Evolutionary conservation across 768 basidiomycete species (phyloP).

Genomic region (Phylloporus rhodoxanthus): DNA sequence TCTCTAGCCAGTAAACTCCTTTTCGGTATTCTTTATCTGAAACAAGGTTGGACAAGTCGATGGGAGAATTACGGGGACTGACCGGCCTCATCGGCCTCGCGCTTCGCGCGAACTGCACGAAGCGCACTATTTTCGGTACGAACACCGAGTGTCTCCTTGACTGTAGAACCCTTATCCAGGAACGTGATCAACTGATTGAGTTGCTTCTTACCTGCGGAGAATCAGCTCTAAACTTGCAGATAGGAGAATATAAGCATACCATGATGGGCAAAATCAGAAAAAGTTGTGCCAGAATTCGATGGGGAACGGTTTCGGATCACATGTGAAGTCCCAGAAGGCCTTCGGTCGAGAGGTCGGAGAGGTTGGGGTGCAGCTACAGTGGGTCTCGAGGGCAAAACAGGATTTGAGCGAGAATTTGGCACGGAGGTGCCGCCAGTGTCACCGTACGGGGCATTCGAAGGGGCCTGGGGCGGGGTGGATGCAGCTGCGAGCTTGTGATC

Average conservation of each 20-base stretch:
- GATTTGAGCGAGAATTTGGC: constrained; percentile 41
- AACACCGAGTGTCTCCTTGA: constrained; percentile 54
- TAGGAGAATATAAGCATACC: constrained; percentile 32
- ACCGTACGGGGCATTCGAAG: constrained; percentile 28
- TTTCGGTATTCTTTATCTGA: constrained; percentile 87
- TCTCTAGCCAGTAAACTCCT: constrained; percentile 90
- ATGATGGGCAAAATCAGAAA: constrained; percentile 86
- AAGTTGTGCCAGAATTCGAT: constrained; percentile 70
- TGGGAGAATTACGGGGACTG: constrained; percentile 9
- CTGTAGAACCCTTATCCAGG: constrained; percentile 67
- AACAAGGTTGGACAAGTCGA: constrained; percentile 2
- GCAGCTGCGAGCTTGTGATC: constrained; percentile 55
- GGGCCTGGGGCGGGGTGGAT: constrained; percentile 25
- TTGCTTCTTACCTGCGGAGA: constrained; percentile 66
- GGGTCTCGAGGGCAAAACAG: constrained; percentile 43
- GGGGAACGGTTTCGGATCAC: constrained; percentile 66
- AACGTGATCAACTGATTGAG: constrained; percentile 82
- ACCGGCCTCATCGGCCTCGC: constrained; percentile 92
- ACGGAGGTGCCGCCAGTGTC: constrained; percentile 29
- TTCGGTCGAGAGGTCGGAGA: constrained; percentile 66
- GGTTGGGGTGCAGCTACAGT: constrained; percentile 68
- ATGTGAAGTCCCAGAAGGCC: constrained; percentile 56
- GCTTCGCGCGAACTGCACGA: constrained; percentile 72
- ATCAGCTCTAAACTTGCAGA: background rate
- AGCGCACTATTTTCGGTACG: constrained; percentile 60